These are phyloP conservation scores for Magnolia officinalis DNA, from an alignment of 164 flowering plant genomes.

Conservation along the genomic window DNA sequence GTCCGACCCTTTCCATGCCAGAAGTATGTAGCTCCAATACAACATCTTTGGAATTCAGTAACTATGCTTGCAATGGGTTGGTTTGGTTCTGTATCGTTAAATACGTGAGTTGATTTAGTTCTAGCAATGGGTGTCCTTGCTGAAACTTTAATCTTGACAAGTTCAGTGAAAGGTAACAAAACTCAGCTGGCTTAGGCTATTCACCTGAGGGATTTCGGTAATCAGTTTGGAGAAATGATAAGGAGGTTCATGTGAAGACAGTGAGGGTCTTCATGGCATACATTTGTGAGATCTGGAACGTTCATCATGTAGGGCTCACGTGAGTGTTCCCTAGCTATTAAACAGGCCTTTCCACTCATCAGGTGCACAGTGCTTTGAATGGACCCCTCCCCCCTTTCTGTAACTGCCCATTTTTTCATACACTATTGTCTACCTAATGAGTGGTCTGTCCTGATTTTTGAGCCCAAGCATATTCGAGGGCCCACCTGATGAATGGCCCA, in stretches of 20 bases:
- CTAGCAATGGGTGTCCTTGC: not conserved
- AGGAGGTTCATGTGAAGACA: not conserved
- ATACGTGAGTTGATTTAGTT: not conserved
- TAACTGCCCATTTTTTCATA: not conserved
- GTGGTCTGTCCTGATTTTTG: not conserved
- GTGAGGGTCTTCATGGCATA: not conserved
- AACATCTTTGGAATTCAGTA: not conserved
- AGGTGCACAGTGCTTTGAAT: not conserved
- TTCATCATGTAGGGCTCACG: not conserved
- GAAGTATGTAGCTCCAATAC: constrained; percentile 49
- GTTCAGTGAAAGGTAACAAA: no score
- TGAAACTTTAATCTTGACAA: not conserved
- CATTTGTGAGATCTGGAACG: not conserved
- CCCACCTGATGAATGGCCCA: no score
- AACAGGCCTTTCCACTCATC: no score
- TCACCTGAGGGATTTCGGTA: not conserved
- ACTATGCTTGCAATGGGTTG: not conserved
- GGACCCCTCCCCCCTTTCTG: not conserved
- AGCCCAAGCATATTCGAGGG: no score
- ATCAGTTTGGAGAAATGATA: not conserved
- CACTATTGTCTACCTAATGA: not conserved
- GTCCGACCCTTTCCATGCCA: constrained; percentile 57
- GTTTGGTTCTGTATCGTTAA: not conserved
- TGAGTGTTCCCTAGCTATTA: not conserved
- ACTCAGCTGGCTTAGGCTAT: not conserved